Conservation (phyloP, 768 basidiomycete species). For the Lentinula sp. region DNA sequence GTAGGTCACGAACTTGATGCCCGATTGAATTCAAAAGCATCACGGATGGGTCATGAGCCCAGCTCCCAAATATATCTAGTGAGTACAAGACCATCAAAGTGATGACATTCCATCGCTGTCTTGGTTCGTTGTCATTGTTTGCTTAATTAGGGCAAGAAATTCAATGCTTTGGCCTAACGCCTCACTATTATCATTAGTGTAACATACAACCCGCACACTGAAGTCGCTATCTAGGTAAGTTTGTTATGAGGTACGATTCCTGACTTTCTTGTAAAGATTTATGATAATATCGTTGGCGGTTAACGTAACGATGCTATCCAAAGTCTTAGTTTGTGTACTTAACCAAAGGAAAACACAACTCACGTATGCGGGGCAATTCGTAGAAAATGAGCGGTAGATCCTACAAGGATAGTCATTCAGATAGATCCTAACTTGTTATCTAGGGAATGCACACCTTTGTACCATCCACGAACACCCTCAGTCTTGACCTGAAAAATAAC, state of each 20-base stretch:
- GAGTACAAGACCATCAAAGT: constrained; percentile 60
- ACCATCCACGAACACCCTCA: constrained; percentile 92
- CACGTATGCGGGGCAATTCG: constrained; percentile 91
- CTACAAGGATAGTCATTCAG: constrained; percentile 26
- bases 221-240: too few species aligned
- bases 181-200: too few species aligned
- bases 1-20: constrained; percentile 65
- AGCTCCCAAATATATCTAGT: constrained; percentile 64
- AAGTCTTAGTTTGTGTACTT: too few species aligned
- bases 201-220: too few species aligned
- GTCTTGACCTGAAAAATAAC: constrained; percentile 39
- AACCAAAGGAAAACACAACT: constrained; percentile 14
- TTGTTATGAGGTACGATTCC: constrained; percentile 10
- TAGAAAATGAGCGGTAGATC: constrained; percentile 90
- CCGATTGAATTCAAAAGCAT: constrained; percentile 45
- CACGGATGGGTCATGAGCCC: constrained; percentile 29
- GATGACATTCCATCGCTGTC: constrained; percentile 26
- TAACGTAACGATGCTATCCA: constrained; percentile 75
- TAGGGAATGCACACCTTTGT: constrained; percentile 61
- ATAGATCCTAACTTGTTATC: too few species aligned
- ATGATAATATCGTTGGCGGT: constrained; percentile 81
- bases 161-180: too few species aligned
- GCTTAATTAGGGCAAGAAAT: too few species aligned
- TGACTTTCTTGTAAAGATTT: constrained; percentile 53
- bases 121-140: too few species aligned